phyloP scores from a whole-genome alignment of 192 early-diverging fungal species.

The Coemansia sp. region DNA sequence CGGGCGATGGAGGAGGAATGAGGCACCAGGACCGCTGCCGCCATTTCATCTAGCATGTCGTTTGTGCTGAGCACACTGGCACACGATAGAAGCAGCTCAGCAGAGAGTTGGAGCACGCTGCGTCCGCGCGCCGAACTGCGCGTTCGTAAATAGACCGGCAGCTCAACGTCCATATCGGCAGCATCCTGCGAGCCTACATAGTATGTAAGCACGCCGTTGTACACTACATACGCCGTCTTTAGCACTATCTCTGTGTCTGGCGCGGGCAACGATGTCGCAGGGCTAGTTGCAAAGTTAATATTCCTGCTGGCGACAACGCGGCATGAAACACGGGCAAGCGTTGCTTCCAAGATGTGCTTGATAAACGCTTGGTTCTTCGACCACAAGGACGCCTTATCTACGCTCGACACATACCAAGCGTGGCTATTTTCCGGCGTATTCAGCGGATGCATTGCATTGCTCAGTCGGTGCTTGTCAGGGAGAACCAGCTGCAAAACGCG shows the following conservation, averaged over 20 bases:
- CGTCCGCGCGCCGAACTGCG: constrained; percentile 20
- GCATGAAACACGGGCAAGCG: constrained; percentile 17
- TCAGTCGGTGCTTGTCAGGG: constrained; percentile 13
- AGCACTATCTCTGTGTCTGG: constrained; percentile 5
- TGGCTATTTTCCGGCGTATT: neutral
- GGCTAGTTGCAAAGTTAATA: neutral
- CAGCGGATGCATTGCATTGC: constrained; percentile 13
- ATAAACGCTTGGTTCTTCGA: constrained; percentile 25
- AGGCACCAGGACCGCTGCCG: constrained; percentile 17
- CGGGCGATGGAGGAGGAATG: neutral
- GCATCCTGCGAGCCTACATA: neutral
- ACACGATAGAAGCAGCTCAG: constrained; percentile 34
- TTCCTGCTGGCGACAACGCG: constrained; percentile 4
- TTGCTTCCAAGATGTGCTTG: constrained; percentile 30
- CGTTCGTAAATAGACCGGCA: constrained; percentile 16
- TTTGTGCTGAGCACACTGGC: constrained; percentile 5
- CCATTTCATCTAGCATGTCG: constrained; percentile 7
- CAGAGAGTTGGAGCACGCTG: constrained; percentile 15
- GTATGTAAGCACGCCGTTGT: constrained; percentile 19
- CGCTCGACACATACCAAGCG: constrained; percentile 4
- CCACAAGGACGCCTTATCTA: constrained; percentile 15
- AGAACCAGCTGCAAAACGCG: constrained; percentile 21
- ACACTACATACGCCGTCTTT: constrained; percentile 27
- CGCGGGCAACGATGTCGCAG: neutral
- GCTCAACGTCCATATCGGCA: neutral